A percentile compares a stretch with the other conserved stretches of the same genome.
Conservation (phyloP, 345 rosid species). For the Eucalyptus pauciflora region DNA sequence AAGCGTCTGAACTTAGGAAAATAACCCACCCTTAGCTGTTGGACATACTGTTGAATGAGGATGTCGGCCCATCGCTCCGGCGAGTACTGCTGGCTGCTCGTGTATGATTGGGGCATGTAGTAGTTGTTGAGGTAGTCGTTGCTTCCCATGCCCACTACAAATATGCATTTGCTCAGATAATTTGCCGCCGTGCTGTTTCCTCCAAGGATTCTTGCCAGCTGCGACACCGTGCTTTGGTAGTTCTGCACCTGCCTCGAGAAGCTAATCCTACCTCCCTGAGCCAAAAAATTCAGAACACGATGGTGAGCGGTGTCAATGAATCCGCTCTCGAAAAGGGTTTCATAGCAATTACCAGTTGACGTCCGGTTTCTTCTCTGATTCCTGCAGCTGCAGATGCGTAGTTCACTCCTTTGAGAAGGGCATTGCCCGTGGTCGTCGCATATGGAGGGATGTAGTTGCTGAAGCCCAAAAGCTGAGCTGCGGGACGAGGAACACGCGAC, state of each 20-base stretch:
- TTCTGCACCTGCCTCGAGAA: constrained; percentile 72
- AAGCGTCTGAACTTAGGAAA: background rate
- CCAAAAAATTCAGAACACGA: background rate
- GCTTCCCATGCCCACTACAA: constrained; percentile 72
- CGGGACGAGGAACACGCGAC: background rate
- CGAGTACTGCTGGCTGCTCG: constrained; percentile 33
- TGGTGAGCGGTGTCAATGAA: background rate
- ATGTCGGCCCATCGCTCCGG: constrained; percentile 47
- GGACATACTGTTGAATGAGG: constrained; percentile 43
- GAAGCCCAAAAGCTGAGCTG: constrained; percentile 61
- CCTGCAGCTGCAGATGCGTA: constrained; percentile 91
- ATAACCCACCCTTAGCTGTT: constrained; percentile 43
- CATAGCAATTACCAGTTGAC: constrained; percentile 39
- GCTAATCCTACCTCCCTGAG: constrained; percentile 61
- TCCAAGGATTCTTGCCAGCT: constrained; percentile 53
- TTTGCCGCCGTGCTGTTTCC: constrained; percentile 33
- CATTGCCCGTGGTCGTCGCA: constrained; percentile 31
- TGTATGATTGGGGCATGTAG: constrained; percentile 66
- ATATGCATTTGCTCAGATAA: constrained; percentile 55
- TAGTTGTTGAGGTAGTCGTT: constrained; percentile 94
- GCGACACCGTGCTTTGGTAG: constrained; percentile 47
- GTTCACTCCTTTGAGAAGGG: constrained; percentile 58
- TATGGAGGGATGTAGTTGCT: constrained; percentile 43
- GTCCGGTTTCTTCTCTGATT: constrained; percentile 73
- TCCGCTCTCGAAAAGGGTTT: background rate